Percentiles rank a stretch among this genome's conserved stretches.
These are phyloP conservation scores for Cubamyces lactineus DNA, from an alignment of 768 basidiomycete genomes.

Conservation along the genomic window DNA sequence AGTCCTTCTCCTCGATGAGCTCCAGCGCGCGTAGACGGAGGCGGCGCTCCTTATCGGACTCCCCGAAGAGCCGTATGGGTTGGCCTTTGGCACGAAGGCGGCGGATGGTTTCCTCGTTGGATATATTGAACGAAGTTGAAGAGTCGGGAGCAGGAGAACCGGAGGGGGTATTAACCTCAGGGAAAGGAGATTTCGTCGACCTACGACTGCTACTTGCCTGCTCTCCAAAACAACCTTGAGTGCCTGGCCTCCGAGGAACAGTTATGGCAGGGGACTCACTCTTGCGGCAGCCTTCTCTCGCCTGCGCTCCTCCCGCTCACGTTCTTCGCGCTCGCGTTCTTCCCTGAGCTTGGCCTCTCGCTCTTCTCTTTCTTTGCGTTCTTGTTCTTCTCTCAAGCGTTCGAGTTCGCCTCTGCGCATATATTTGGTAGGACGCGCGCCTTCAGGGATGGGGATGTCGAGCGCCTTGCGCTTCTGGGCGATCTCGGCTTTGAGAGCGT, in stretches of 20 bases:
- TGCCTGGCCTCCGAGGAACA: neutral
- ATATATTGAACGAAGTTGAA: conserved; percentile 72
- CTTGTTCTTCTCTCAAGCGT: conserved; percentile 54
- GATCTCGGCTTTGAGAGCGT: conserved; percentile 89
- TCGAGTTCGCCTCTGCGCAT: conserved; percentile 92
- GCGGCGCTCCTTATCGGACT: conserved; percentile 91
- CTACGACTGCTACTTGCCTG: conserved; percentile 28
- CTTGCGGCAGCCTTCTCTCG: conserved; percentile 32
- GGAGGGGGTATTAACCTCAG: conserved; percentile 24
- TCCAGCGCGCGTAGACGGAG: conserved; percentile 91
- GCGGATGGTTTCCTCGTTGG: conserved; percentile 89
- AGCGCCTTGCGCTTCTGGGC: conserved; percentile 83
- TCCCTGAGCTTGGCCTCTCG: conserved; percentile 32
- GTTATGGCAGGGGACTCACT: conserved; percentile 45
- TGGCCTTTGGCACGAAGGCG: conserved; percentile 90
- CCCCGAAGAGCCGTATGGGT: conserved; percentile 93
- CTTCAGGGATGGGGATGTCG: conserved; percentile 40
- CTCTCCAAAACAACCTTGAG: conserved; percentile 23
- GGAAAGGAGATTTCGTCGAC: conserved; percentile 29
- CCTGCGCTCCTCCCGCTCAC: conserved; percentile 33
- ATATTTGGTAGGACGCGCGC: conserved; percentile 75
- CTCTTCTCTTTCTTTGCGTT: conserved; percentile 45
- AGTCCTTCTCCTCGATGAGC: conserved; percentile 89
- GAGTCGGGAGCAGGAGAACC: conserved; percentile 49
- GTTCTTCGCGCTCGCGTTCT: conserved; percentile 26